Conservation (phyloP, 768 basidiomycete genomes). For the Amanita brunnescens region DNA sequence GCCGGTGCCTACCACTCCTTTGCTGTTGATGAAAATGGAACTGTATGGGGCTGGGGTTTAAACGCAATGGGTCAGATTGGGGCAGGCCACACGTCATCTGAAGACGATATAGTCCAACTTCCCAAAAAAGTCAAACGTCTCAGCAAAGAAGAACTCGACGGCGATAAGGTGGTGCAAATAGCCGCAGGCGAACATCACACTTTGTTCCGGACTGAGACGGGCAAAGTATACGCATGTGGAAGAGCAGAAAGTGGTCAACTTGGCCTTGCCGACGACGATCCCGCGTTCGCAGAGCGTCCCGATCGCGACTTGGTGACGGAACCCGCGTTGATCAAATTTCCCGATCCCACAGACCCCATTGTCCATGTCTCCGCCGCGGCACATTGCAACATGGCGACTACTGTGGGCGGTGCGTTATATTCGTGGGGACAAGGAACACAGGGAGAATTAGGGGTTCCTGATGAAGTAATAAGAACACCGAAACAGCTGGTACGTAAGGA, state of each 20-base stretch:
- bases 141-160: conserved; percentile 49
- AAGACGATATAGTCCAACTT: conserved; percentile 45
- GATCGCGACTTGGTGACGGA: conserved; percentile 53
- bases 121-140: conserved; percentile 61
- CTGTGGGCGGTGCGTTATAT: conserved; percentile 58
- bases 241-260: conserved; percentile 79
- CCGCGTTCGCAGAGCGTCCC: conserved; percentile 46
- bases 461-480: conserved; percentile 55
- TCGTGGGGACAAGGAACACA: conserved; percentile 76
- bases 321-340: conserved; percentile 61
- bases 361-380: conserved; percentile 58
- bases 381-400: conserved; percentile 68
- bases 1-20: conserved; percentile 86
- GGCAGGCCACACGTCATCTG: conserved; percentile 38
- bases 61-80: conserved; percentile 86
- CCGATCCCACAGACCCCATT: conserved; percentile 54
- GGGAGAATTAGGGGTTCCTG: conserved; percentile 63
- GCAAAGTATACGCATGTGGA: conserved; percentile 82
- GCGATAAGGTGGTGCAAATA: conserved; percentile 62
- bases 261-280: conserved; percentile 66
- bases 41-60: conserved; percentile 93
- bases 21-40: conserved; percentile 76
- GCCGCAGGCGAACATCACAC: conserved; percentile 84
- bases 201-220: conserved; percentile 76
- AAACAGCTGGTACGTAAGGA: conserved; percentile 61